Base-by-base conservation (phyloP, 1,284 basidiomycete genomes). In the Boletus smithii region DNA sequence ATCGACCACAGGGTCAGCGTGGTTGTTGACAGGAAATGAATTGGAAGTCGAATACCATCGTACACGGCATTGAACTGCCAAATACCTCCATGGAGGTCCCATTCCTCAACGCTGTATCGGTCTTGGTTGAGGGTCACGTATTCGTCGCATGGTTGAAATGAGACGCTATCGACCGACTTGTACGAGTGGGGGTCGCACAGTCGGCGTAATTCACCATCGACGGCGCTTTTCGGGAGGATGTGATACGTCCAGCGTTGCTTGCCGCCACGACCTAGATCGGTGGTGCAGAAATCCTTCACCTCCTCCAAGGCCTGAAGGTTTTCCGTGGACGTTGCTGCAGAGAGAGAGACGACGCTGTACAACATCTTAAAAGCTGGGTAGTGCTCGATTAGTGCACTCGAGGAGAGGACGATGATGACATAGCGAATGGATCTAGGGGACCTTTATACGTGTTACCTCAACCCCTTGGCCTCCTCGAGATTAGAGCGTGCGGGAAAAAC, bases 41-140 rank as follows among this genome's bases (percentile, higher is more conserved):
- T 23, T n/a, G 2, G 22, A 31, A 4, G 16, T 20, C 23, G 22
- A 46, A 36, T 61, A 83, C 82, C 82, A 57, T 85, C 83, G 51
- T 83, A 79, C 32, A 85, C 66, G 31, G 73, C 79, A 43, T 74
- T 75, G 55, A 82, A 84, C 8, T 66, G 62, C 83, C 83, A 85
- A 4, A 60, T 68, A 10, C 81, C 79, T 26, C 71, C 73, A 8
- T 66, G 59, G n/a, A 83, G 56, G 40, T 67, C 58, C 82, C 81
- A 84, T 48, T 77, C 69, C 49, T 81, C 69, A 31, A 78, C 59
- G 44, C 69, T 69, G 54, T 72, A 74, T 24, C 83, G 75, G 62
- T 85, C 82, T 61, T 85, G 76, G 41, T 69, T 75, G 45, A 68
- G 67, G 33, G 65, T 61, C 38, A 74, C 72, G 46, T 74, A 73